Percentiles rank a stretch among this genome's conserved stretches.
These are phyloP conservation scores for Ganoderma leucocontextum DNA, from an alignment of 1,284 basidiomycete genomes.

Conservation along the genomic window DNA sequence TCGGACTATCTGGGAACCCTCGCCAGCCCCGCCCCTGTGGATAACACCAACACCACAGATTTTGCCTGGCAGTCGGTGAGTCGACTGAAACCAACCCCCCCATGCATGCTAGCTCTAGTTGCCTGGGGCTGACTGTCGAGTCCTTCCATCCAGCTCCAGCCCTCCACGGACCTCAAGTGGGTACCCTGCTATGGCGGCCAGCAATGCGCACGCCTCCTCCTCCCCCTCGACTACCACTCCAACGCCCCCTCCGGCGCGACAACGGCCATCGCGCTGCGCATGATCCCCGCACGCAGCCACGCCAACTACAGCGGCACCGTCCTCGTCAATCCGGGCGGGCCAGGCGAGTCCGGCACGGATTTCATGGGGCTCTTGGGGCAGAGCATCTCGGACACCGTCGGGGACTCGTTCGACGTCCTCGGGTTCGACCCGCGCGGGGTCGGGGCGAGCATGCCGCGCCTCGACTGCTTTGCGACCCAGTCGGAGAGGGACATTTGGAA, in stretches of 20 bases:
- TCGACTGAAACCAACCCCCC: not conserved
- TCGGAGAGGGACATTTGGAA: constrained; percentile 30
- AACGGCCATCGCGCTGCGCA: constrained; percentile 48
- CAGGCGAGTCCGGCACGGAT: constrained; percentile 53
- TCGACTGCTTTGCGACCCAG: constrained; percentile 29
- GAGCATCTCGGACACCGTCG: constrained; percentile 16
- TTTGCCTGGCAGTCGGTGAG: constrained; percentile 4
- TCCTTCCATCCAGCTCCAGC: constrained; percentile 20
- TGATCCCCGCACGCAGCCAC: constrained; percentile 38
- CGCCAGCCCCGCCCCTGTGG: not conserved
- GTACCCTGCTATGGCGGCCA: constrained; percentile 34
- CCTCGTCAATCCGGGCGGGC: constrained; percentile 62
- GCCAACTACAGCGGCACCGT: constrained; percentile 53
- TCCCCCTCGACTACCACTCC: constrained; percentile 48
- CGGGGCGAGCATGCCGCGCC: constrained; percentile 30
- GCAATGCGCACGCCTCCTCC: constrained; percentile 36
- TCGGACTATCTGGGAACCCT: not conserved
- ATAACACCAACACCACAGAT: not conserved
- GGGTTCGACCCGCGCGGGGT: constrained; percentile 48
- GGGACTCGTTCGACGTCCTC: constrained; percentile 50
- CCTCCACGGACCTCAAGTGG: constrained; percentile 34
- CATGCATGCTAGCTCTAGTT: not conserved
- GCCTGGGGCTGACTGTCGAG: not conserved
- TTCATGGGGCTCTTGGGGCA: constrained; percentile 13
- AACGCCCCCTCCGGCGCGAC: constrained; percentile 28